Base-by-base conservation (phyloP, 257 asterid species). In the Gynochthodes officinalis region DNA sequence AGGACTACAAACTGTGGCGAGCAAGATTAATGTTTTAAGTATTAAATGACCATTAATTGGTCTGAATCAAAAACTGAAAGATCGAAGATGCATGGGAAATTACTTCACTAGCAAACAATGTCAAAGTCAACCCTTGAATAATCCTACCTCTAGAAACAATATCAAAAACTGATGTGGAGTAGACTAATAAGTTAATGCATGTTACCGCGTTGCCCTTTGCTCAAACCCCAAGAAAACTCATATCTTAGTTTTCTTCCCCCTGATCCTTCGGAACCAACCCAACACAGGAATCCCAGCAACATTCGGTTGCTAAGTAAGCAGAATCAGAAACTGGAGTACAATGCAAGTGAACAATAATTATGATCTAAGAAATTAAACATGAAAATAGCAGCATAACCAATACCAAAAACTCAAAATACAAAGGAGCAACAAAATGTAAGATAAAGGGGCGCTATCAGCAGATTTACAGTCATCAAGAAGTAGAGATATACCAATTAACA, bases 31-130 rank as follows among this genome's bases (percentile, higher is more conserved):
- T 15, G 21, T 1, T 33, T 64, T 64, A 21, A 19, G n/a, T 67
- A 46, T 50, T 59, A 21, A 52, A 71, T 54, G 59, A 46, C 72
- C 77, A 61, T 71, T 65, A 2, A 65, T 39, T 32, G 13, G 73
- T 75, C 72, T 37, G 48, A 65, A 75, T 75, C 75, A 79, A 50
- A 23, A 52, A 59, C 64, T 70, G 52, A 43, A 64, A 71, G 67
- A 23, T 42, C 73, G 70, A 73, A 59, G 71, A 67, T 39, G 75
- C 21, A 50, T 42, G 6, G 35, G 21, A 25, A 64, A 43, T 58
- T 62, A 66, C 75, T 74, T 23, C 74, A 70, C 16, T 32, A 37
- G 19, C 65, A 39, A 54, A 54, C 73, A 37, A n/a, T 11, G 49
- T 13, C 9, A 32, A 32, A 59, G 68, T 60, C 75, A 68, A 46